These are phyloP conservation scores for Ophidiomyces ophidiicola DNA, from an alignment of 2,329 filamentous ascomycete species.

Conservation along the genomic window DNA sequence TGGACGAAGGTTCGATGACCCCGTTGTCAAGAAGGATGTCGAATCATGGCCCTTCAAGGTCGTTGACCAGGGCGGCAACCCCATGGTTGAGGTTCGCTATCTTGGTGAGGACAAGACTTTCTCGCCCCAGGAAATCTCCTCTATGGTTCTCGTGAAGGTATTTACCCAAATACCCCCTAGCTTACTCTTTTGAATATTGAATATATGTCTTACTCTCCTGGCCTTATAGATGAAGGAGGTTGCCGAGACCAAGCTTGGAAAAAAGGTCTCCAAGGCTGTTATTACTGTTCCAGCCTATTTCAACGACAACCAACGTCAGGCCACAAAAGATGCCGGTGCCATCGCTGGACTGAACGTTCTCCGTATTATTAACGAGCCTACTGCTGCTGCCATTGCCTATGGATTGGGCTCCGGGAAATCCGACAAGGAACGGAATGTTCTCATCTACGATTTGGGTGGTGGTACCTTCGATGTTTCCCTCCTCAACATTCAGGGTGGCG, in stretches of 20 bases:
- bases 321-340: slow-evolving; percentile 97
- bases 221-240: slow-evolving; percentile 86
- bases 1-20: slow-evolving; percentile 87
- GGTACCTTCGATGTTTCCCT: slow-evolving; percentile 99
- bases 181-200: neutral
- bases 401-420: slow-evolving; percentile 91
- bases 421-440: slow-evolving; percentile 94
- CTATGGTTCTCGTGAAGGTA: slow-evolving; percentile 98
- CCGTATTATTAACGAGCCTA: slow-evolving; percentile 99
- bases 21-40: slow-evolving; percentile 96
- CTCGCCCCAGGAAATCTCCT: slow-evolving; percentile 96
- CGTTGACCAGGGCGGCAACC: slow-evolving; percentile 74
- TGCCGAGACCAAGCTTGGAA: slow-evolving; percentile 93
- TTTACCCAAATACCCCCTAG: slow-evolving; percentile 16
- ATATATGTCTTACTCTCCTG: slow-evolving; percentile 6
- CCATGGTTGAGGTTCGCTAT: slow-evolving; percentile 90
- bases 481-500: slow-evolving; percentile 96
- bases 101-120: slow-evolving; percentile 89
- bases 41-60: slow-evolving; percentile 99
- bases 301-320: slow-evolving; percentile 99
- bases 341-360: slow-evolving; percentile 96
- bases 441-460: slow-evolving; percentile 99
- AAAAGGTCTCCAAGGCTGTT: slow-evolving; percentile 98
- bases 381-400: slow-evolving; percentile 94
- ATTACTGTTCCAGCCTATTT: slow-evolving; percentile 99